A percentile compares a stretch with the other conserved stretches of the same genome.
Conservation (phyloP, 805 yeast species). For the Lipomyces spencermartinsiae region DNA sequence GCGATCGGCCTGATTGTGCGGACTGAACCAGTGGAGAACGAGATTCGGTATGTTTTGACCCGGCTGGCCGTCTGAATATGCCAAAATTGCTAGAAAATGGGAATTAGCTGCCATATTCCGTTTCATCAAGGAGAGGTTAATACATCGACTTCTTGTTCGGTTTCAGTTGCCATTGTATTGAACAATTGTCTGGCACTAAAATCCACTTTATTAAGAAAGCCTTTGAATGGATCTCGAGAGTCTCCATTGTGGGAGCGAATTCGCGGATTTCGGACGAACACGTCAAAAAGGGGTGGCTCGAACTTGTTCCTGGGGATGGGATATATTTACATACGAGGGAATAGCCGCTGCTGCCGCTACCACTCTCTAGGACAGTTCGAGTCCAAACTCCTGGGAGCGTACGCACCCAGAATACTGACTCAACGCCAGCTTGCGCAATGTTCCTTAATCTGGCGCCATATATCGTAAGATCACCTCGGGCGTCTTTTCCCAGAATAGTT, state of each 20-base stretch:
- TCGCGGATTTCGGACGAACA: background rate
- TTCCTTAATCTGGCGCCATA: too few relatives aligned
- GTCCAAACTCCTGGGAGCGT: too few relatives aligned
- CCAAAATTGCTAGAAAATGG: conserved; percentile 31
- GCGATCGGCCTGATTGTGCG: conserved; percentile 10
- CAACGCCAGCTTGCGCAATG: too few relatives aligned
- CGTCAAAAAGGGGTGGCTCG: background rate
- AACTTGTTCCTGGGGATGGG: background rate
- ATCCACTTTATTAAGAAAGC: conserved; percentile 93
- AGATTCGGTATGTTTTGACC: background rate
- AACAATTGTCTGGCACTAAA: conserved; percentile 68
- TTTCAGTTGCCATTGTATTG: conserved; percentile 78
- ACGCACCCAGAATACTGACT: background rate
- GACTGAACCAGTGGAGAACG: background rate
- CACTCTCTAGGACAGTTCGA: background rate
- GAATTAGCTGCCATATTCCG: background rate
- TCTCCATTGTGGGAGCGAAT: conserved; percentile 62
- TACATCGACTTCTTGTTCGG: conserved; percentile 72
- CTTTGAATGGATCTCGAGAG: conserved; percentile 86
- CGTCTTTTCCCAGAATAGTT: background rate
- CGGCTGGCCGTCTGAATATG: conserved; percentile 29
- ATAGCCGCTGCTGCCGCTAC: background rate
- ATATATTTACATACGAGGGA: background rate
- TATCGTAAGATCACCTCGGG: too few relatives aligned
- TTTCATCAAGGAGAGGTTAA: conserved; percentile 4